Evolutionary conservation across 345 rosid genomes (phyloP), one percentile per base, ranked within the genome.

Genomic region (Anacardium occidentale): DNA sequence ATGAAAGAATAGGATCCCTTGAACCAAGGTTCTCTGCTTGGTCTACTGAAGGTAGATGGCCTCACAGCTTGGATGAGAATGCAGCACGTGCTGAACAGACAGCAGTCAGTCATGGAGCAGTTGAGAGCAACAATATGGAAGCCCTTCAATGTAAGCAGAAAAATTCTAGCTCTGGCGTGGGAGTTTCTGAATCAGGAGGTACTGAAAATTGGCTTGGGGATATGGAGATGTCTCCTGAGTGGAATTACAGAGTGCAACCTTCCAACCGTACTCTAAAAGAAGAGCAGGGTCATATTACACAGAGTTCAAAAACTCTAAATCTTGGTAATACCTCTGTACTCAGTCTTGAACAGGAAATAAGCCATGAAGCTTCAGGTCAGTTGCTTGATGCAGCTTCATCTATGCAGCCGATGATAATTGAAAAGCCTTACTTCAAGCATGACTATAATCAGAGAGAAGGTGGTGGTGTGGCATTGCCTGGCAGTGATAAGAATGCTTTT

Each of bases 221-320:
- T 63, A 86, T 81, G 81, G 91, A 89, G 66, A 92, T 87, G 97
- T 88, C 97, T 74, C 98, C 95, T 29, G 95, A 89, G 37, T 94
- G 98, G 97, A 83, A 92, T 64, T 86, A 76, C 66, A 73, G 81
- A 60, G 78, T 79, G 64, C 73, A 67, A 26, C 52, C 87, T 72
- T 76, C 89, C 40, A 81, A 78, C 64, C 83, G 62, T 34, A 63
- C 73, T 3, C 48, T 65, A 50, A 79, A 84, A 56, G 77, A 81
- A 44, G 88, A 83, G 74, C 78, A 5, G 75, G 68, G 64, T 62
- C 61, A 73, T 52, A 53, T 54, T 54, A 66, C 79, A 79, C 77
- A 66, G 74, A 80, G 75, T 72, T 78, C 80, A 0, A 78, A 76
- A 29, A 40, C 83, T 68, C 68, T 62, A 56, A 62, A 53, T 57